phyloP scores from a whole-genome alignment of 805 yeast genomes.

The Saturnispora hagleri region DNA sequence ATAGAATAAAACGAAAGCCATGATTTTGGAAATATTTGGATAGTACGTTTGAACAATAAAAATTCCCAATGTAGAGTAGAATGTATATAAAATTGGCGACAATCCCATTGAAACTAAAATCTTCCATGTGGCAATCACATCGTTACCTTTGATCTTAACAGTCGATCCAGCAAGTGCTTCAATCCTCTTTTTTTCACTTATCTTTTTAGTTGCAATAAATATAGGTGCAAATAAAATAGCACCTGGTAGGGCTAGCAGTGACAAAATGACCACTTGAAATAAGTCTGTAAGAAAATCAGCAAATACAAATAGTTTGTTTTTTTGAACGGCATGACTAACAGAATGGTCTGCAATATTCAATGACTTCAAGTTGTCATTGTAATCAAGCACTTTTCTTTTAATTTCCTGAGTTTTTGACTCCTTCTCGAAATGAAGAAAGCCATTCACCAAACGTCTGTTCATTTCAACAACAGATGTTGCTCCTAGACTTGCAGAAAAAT shows the following conservation, averaged over 20 bases:
- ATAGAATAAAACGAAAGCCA: conserved; percentile 40
- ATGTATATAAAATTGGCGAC: conserved; percentile 77
- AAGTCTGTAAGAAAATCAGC: conserved; percentile 19
- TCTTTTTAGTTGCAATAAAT: conserved; percentile 64
- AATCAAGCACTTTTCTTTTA: conserved; percentile 53
- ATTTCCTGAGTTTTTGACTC: conserved; percentile 58
- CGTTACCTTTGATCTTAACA: conserved; percentile 86
- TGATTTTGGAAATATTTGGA: conserved; percentile 16
- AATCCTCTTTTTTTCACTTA: conserved; percentile 63
- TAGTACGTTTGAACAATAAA: conserved; percentile 24
- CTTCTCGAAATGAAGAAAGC: conserved; percentile 65
- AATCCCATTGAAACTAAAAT: conserved; percentile 79
- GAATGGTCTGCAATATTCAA: conserved; percentile 48
- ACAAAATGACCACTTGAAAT: conserved; percentile 44
- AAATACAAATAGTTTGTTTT: conserved; percentile 19
- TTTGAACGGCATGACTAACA: conserved; percentile 37
- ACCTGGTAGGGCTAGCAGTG: conserved; percentile 79
- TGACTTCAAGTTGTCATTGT: conserved; percentile 50
- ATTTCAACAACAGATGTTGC: conserved; percentile 80
- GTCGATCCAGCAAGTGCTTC: conserved; percentile 79
- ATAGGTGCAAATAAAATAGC: conserved; percentile 79
- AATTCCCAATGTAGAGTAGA: conserved; percentile 63
- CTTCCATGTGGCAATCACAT: conserved; percentile 97
- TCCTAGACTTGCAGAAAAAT: conserved; percentile 62
- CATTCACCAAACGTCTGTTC: conserved; percentile 78